Percentiles rank a stretch among this genome's conserved stretches.
Evolutionary conservation across 2,329 filamentous ascomycete species (phyloP).

Genomic region (Nothomitra cinnamomea): DNA sequence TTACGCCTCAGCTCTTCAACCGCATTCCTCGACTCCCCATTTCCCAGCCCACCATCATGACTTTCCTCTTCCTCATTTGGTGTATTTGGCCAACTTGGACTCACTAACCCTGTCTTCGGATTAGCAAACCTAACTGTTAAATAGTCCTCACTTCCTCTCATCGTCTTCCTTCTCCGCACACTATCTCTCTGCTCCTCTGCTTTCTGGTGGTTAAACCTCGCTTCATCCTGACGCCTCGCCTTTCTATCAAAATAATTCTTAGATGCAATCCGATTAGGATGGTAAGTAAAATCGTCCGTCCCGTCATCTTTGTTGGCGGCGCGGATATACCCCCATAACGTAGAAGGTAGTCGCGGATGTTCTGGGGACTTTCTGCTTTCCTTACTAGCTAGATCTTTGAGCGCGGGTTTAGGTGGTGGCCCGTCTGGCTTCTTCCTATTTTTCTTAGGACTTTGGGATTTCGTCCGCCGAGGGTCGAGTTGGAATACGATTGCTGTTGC

Average conservation of each 20-base stretch:
- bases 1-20: no score
- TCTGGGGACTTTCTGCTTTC: no score
- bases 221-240: neutral
- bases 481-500: neutral
- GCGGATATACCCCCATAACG: neutral
- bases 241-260: neutral
- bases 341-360: neutral
- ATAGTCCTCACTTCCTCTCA: conserved; percentile 4
- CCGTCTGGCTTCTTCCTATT: neutral
- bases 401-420: no score
- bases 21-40: no score
- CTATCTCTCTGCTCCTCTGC: neutral
- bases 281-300: neutral
- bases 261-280: neutral
- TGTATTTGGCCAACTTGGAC: neutral
- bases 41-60: no score
- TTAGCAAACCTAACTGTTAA: conserved; percentile 3
- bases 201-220: neutral
- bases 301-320: neutral
- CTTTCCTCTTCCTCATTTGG: no score
- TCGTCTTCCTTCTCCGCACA: neutral
- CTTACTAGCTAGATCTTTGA: no score
- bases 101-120: conserved; percentile 1
- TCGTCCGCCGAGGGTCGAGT: neutral
- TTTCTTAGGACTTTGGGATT: neutral